Evolutionary conservation across 345 rosid genomes (phyloP).

Genomic region (Eucalyptus erythrocorys): DNA sequence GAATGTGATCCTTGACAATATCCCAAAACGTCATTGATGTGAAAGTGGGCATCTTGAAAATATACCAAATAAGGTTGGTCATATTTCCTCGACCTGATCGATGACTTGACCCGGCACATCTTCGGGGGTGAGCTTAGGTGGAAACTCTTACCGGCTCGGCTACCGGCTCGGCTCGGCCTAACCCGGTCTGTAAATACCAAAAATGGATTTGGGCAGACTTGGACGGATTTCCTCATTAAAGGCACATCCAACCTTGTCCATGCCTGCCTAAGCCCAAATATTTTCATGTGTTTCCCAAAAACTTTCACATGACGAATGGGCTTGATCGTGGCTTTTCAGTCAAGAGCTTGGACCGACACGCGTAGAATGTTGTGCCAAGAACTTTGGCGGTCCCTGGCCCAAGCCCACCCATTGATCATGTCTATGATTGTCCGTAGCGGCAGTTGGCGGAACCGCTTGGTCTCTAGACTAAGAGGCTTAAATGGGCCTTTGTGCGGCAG

Average conservation of each 20-base stretch:
- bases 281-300: background rate
- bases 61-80: background rate
- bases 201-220: background rate
- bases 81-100: background rate
- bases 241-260: background rate
- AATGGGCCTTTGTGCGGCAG: background rate
- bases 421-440: background rate
- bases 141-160: background rate
- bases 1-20: background rate
- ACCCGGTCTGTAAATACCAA: background rate
- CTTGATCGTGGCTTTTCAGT: background rate
- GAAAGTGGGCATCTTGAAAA: background rate
- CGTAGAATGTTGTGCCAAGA: background rate
- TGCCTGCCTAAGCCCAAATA: background rate
- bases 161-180: background rate
- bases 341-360: background rate
- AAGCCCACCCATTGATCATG: background rate
- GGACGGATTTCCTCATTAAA: background rate
- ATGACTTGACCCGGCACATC: background rate
- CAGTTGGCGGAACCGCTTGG: rapidly evolving
- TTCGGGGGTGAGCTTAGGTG: background rate
- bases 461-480: background rate
- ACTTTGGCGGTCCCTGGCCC: background rate
- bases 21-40: background rate
- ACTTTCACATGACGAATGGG: background rate